Evolutionary conservation across 495 filamentous ascomycete genomes (phyloP).

Genomic region (Neurospora sp.): DNA sequence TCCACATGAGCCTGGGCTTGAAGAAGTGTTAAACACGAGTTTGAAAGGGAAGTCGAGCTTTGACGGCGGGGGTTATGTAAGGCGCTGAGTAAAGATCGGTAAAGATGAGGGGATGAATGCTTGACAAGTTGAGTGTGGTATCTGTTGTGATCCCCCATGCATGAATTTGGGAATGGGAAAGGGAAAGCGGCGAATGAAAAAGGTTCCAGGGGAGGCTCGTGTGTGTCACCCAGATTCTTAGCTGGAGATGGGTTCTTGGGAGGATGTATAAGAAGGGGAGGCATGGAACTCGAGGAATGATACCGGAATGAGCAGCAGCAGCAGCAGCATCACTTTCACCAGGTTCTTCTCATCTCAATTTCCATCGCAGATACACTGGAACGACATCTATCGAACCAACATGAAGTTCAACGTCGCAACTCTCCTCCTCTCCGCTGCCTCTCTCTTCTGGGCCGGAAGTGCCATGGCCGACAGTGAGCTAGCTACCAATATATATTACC

Average conservation of each 20-base stretch:
- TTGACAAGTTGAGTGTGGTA: neutral
- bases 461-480: slow-evolving; percentile 11
- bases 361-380: neutral
- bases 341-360: neutral
- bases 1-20: neutral
- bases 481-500: neutral
- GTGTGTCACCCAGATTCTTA: neutral
- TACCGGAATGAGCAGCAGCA: neutral
- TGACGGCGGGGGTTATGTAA: neutral
- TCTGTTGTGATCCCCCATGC: neutral
- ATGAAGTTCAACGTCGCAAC: slow-evolving; percentile 7
- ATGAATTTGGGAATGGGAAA: neutral
- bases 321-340: neutral
- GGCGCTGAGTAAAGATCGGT: neutral
- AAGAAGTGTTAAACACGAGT: neutral
- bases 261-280: neutral
- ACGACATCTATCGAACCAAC: neutral
- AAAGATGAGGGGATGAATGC: neutral
- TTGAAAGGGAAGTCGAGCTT: neutral
- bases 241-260: neutral
- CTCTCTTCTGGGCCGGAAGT: slow-evolving; percentile 6
- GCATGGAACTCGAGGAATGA: neutral
- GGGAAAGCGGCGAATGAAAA: neutral
- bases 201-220: neutral
- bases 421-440: slow-evolving; percentile 10